Evolutionary conservation across 2,329 filamentous ascomycete species (phyloP), one percentile per base, ranked within the genome.

Genomic region (Dactylellina leptospora): DNA sequence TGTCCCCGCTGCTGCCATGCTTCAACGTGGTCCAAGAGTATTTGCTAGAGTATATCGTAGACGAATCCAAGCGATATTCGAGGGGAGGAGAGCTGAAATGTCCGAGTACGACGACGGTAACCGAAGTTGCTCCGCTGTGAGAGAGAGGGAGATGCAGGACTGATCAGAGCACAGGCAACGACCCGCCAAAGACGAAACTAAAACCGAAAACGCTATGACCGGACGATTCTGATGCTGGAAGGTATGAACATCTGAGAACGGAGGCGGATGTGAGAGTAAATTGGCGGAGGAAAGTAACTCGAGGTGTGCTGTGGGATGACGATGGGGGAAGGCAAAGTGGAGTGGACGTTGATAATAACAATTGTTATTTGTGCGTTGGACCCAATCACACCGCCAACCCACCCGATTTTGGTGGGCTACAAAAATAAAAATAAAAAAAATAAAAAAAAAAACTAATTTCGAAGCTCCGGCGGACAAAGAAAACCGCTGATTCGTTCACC

Each of bases 1-100:
- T 59, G 56, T 42, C 50, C 36, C 47, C 55, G 63, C 55, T 56
- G 64, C 56, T 56, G 64, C 56, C 64, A 70, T 70, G 13, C 56
- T 70, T 70, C 50, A 50, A 62, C 48, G 48, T 70, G 55, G 50
- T 50, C 20, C 48, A 22, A 62, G 50, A 25, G 50, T 40, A 50
- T 56, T 61, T 38, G 64, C 56, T 62, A 44, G 20, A 11, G 20
- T 33, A 44, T 28, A 42, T 20, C 38, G 54, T 33, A 22, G 47
- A 51, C 36, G 13, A n/a, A n/a, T n/a, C n/a, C n/a, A n/a, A n/a
- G n/a, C n/a, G n/a, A n/a, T n/a, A 16, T n/a, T 40, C 4, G 36
- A n/a, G 36, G 18, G 30, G 53, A 23, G 42, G 58, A 50, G 42
- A 27, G 64, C 13, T 62, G 18, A 50, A 55, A 50, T 23, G 55